These are phyloP conservation scores for Acacia crassicarpa DNA, from an alignment of 306 rosid genomes.

Conservation along the genomic window DNA sequence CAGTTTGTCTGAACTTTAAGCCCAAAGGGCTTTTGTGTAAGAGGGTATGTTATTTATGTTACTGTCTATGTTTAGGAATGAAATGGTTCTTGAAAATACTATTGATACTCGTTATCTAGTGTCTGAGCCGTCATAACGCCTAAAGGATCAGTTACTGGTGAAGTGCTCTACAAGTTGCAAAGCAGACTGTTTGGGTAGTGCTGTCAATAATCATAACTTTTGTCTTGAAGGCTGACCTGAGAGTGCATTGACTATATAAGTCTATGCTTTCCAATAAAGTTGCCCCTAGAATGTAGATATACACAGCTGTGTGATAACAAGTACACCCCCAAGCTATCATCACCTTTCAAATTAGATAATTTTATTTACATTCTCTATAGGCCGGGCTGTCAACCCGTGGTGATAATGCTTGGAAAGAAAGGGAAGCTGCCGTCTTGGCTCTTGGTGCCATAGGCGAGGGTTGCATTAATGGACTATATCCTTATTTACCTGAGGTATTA, in stretches of 20 bases:
- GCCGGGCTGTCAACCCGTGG: constrained; percentile 64
- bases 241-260: not conserved
- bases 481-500: constrained; percentile 79
- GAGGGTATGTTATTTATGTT: not conserved
- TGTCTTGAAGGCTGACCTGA: constrained; percentile 1
- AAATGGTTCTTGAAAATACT: not conserved
- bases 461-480: constrained; percentile 94
- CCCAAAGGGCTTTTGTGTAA: not conserved
- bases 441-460: constrained; percentile 99
- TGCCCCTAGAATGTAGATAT: not conserved
- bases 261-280: constrained; percentile 15
- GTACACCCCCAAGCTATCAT: constrained; percentile 10
- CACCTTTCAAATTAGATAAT: constrained; percentile 19
- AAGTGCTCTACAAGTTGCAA: constrained; percentile 25
- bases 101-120: constrained; percentile 6
- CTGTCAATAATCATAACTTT: constrained; percentile 8
- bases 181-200: constrained; percentile 9
- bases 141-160: not conserved
- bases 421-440: constrained; percentile 99
- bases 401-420: constrained; percentile 91
- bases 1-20: not conserved
- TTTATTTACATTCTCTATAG: constrained; percentile 44
- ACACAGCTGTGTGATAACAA: constrained; percentile 3
- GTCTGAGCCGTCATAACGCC: constrained; percentile 13
- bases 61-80: not conserved